Evolutionary conservation across 441 rosid species (phyloP).

Genomic region (Jatropha podagrica): DNA sequence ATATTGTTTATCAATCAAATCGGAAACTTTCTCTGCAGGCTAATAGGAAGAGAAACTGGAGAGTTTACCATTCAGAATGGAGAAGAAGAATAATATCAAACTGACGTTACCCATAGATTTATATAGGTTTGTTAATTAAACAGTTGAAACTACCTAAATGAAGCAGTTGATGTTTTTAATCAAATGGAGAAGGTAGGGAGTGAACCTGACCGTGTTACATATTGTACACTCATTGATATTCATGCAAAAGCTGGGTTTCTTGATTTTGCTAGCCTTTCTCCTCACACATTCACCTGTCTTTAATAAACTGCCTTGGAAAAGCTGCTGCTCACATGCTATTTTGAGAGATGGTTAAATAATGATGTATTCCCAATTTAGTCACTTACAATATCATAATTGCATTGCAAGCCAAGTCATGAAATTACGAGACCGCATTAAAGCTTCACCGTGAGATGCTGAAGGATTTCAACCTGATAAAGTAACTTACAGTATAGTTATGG

Average conservation of each 20-base stretch:
- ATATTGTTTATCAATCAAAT: background rate
- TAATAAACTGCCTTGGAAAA: slow-evolving; percentile 95
- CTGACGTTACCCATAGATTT: too few relatives aligned
- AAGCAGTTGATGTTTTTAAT: slow-evolving; percentile 66
- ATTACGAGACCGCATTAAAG: slow-evolving; percentile 66
- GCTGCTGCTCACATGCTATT: slow-evolving; percentile 79
- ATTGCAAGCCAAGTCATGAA: slow-evolving; percentile 87
- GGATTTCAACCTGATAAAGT: slow-evolving; percentile 91
- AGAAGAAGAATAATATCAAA: slow-evolving; percentile 33
- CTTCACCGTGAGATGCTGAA: slow-evolving; percentile 77
- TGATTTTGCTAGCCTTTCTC: slow-evolving; percentile 84
- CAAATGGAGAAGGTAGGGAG: slow-evolving; percentile 74
- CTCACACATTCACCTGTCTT: slow-evolving; percentile 88
- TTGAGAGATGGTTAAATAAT: slow-evolving; percentile 79
- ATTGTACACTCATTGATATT: slow-evolving; percentile 83
- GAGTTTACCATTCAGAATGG: slow-evolving; percentile 78
- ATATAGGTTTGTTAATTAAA: too few relatives aligned
- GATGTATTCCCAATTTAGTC: slow-evolving; percentile 79
- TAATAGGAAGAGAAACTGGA: slow-evolving; percentile 80
- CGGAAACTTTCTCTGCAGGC: slow-evolving; percentile 39
- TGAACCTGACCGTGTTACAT: slow-evolving; percentile 87
- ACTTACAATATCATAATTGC: slow-evolving; percentile 88
- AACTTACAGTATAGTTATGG: slow-evolving; percentile 90
- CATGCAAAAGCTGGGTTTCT: slow-evolving; percentile 97
- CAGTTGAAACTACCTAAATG: slow-evolving; percentile 53